phyloP scores from a whole-genome alignment of 2,329 filamentous ascomycete species.

The Ceratocystis ficicola region DNA sequence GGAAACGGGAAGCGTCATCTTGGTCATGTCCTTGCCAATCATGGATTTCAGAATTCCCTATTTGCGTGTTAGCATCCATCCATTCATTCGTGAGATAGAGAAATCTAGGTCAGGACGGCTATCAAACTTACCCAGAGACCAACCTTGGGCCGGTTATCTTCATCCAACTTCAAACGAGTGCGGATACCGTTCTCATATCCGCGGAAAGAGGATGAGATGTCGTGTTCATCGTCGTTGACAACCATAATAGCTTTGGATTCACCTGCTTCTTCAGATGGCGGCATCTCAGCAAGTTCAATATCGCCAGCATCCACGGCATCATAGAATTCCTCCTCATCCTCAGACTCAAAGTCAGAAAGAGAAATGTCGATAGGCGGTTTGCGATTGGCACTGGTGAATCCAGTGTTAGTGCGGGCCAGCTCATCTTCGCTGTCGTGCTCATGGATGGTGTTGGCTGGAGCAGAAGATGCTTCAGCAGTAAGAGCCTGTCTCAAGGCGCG shows the following conservation, averaged over 20 bases:
- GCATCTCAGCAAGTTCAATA: conserved; percentile 64
- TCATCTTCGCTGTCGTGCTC: conserved; percentile 29
- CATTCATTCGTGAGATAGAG: background rate
- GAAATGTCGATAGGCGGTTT: conserved; percentile 19
- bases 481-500: conserved; percentile 77
- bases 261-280: conserved; percentile 37
- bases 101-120: background rate
- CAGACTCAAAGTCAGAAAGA: conserved; percentile 68
- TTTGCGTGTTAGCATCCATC: conserved; percentile 2
- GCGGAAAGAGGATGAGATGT: conserved; percentile 66
- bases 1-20: conserved; percentile 95
- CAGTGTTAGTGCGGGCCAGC: background rate
- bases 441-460: conserved; percentile 26
- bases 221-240: conserved; percentile 32
- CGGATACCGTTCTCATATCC: conserved; percentile 88
- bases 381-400: background rate
- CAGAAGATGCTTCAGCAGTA: conserved; percentile 38
- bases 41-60: conserved; percentile 96
- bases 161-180: conserved; percentile 71
- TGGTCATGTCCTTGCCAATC: conserved; percentile 99
- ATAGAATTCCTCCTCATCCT: conserved; percentile 87
- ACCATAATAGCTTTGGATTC: conserved; percentile 29
- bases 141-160: conserved; percentile 84
- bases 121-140: conserved; percentile 71
- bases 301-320: conserved; percentile 91